These are phyloP conservation scores for Prunus persica DNA, from an alignment of 306 rosid genomes.

Conservation along the genomic window Prunus_persica_NCBIv2 NC_034012.1:4318001-4318500, in stretches of 20 bases:
- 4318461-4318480: conserved; percentile 31
- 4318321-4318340: conserved; percentile 97
- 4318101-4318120: conserved; percentile 91
- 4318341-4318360: conserved; percentile 69
- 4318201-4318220: conserved; percentile 77
- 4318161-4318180: conserved; percentile 89
- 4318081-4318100: conserved; percentile 98
- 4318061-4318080: conserved; percentile 88
- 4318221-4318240: conserved; percentile 94
- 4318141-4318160: conserved; percentile 96
- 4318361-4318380: conserved; percentile 72
- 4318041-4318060: conserved; percentile 80
- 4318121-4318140: conserved; percentile 79
- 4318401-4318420: conserved; percentile 88
- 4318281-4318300: conserved; percentile 9
- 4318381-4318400: conserved; percentile 62
- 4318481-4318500: conserved; percentile 75
- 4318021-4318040: conserved; percentile 74
- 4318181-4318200: conserved; percentile 79
- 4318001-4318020: conserved; percentile 76
- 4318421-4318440: conserved; percentile 78
- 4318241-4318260: conserved; percentile 14
- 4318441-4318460: conserved; percentile 30
- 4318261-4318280: conserved; percentile 9
- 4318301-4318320: conserved; percentile 72